Evolutionary conservation across 768 basidiomycete genomes (phyloP).

Genomic region (Dentipellis fragilis): DNA sequence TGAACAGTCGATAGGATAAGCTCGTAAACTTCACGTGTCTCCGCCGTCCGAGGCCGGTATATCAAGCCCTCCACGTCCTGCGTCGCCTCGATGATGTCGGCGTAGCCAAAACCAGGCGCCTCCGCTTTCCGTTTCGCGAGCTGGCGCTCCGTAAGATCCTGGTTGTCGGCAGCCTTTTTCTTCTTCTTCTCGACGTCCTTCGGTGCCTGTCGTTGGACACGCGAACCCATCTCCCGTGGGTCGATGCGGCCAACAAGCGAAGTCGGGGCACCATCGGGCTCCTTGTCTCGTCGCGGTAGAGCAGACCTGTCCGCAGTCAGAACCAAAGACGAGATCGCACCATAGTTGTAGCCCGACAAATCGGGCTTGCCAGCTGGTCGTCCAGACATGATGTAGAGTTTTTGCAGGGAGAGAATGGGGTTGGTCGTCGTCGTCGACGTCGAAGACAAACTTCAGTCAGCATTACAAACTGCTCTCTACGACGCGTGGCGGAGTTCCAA

Average conservation of each 20-base stretch:
- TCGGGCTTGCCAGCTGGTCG: constrained; percentile 51
- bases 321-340: constrained; percentile 88
- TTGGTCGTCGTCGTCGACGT: constrained; percentile 9
- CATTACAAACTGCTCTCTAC: not conserved
- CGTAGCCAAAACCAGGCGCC: constrained; percentile 62
- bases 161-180: constrained; percentile 62
- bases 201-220: constrained; percentile 71
- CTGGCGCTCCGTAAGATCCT: constrained; percentile 50
- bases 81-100: constrained; percentile 91
- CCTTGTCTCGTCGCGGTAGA: constrained; percentile 81
- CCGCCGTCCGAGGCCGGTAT: constrained; percentile 88
- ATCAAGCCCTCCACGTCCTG: constrained; percentile 87
- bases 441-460: not conserved
- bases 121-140: constrained; percentile 51
- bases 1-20: constrained; percentile 81
- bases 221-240: constrained; percentile 87
- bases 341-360: constrained; percentile 90
- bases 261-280: constrained; percentile 94
- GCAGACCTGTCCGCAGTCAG: constrained; percentile 82
- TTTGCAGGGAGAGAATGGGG: not conserved
- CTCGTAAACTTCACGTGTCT: constrained; percentile 92
- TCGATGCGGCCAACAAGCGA: constrained; percentile 87
- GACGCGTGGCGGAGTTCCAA: not conserved
- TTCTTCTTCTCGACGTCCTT: constrained; percentile 92
- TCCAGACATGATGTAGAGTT: constrained; percentile 25